Percentiles rank a stretch among this genome's conserved stretches.
phyloP scores from a whole-genome alignment of 106 monocot genomes.

The Phalaenopsis equestris region DNA sequence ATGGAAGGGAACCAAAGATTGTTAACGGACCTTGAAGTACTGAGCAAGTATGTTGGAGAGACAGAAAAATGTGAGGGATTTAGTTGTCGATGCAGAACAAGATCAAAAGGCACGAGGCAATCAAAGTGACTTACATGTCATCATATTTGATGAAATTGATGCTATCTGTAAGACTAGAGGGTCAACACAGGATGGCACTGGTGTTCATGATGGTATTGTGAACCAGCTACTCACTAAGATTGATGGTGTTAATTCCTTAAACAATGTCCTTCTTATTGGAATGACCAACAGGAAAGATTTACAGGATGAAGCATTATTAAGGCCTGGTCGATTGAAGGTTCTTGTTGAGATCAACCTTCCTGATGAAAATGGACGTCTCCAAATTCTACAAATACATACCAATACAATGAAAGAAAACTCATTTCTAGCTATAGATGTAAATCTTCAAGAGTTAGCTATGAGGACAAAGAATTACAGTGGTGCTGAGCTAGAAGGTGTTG shows the following conservation, averaged over 20 bases:
- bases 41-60: slow-evolving; percentile 98
- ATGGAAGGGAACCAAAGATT: slow-evolving; percentile 98
- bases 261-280: slow-evolving; percentile 97
- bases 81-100: slow-evolving; percentile 96
- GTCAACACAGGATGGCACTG: slow-evolving; percentile 90
- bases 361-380: slow-evolving; percentile 96
- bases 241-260: slow-evolving; percentile 93
- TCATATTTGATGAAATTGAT: slow-evolving; percentile 99
- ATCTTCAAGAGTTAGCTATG: slow-evolving; percentile 90
- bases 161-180: slow-evolving; percentile 99
- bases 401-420: slow-evolving; percentile 97
- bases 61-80: slow-evolving; percentile 97
- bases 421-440: slow-evolving; percentile 81
- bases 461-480: slow-evolving; percentile 95
- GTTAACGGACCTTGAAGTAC: slow-evolving; percentile 99
- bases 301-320: slow-evolving; percentile 86
- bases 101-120: slow-evolving; percentile 83
- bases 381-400: slow-evolving; percentile 95
- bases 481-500: slow-evolving; percentile 97
- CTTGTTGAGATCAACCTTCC: slow-evolving; percentile 95
- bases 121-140: slow-evolving; percentile 91
- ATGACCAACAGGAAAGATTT: slow-evolving; percentile 98
- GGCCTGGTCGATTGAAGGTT: slow-evolving; percentile 42
- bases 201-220: slow-evolving; percentile 95
- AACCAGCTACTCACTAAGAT: slow-evolving; percentile 99